phyloP scores from a whole-genome alignment of 306 rosid genomes.

The Arachis hypogaea region DNA sequence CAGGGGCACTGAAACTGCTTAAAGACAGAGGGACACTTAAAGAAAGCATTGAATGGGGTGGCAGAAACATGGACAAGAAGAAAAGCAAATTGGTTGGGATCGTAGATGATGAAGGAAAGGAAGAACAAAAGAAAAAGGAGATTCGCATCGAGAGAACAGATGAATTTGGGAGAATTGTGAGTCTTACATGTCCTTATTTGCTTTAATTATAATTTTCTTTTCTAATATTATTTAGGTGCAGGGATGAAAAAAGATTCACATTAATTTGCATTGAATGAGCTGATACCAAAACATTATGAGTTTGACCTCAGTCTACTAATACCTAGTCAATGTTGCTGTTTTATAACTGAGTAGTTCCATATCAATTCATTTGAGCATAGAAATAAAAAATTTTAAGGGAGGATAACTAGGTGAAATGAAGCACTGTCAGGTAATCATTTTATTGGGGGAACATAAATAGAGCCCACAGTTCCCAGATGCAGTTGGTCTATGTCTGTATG shows the following conservation, averaged over 20 bases:
- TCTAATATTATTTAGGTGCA: no score
- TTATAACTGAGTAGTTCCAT: background rate
- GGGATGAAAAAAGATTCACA: no score
- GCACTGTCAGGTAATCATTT: background rate
- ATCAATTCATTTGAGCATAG: background rate
- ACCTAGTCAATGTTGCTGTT: background rate
- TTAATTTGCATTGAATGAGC: no score
- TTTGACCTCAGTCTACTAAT: conserved; percentile 5
- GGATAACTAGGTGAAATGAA: background rate
- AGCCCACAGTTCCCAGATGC: background rate
- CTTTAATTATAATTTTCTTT: no score
- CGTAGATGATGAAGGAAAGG: conserved; percentile 65
- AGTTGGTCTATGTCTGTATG: background rate
- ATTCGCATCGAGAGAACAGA: conserved; percentile 93
- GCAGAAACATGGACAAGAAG: conserved; percentile 99
- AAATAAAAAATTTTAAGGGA: conserved; percentile 1
- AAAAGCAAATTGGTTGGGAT: conserved; percentile 92
- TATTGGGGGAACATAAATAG: no score
- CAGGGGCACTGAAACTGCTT: conserved; percentile 84
- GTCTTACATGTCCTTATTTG: conserved; percentile 37
- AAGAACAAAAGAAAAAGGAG: conserved; percentile 68
- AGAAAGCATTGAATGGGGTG: conserved; percentile 95
- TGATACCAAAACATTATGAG: background rate
- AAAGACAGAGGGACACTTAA: conserved; percentile 93
- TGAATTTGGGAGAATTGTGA: conserved; percentile 93